Conservation (phyloP, 345 rosid species). For the Gossypium thurberi region DNA sequence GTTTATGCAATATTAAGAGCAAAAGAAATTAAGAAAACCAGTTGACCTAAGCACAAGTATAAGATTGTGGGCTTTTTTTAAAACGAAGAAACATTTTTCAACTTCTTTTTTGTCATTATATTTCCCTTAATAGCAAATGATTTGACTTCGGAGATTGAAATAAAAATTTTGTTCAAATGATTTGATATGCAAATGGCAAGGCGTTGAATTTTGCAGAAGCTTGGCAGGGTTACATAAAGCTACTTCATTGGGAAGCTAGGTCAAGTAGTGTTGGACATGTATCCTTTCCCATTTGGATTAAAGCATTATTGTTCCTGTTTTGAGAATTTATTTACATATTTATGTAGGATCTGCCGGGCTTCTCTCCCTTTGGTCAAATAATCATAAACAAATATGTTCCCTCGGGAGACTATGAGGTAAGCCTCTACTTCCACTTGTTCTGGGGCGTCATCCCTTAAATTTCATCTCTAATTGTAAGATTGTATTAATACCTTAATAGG, state of each 20-base stretch:
- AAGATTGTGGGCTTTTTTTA: conserved; percentile 3
- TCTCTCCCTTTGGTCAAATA: neutral
- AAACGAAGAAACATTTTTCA: neutral
- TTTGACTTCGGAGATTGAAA: neutral
- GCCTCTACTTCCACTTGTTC: neutral
- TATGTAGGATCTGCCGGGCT: no score
- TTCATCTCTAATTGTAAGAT: no score
- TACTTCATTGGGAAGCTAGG: neutral
- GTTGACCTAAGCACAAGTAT: conserved; percentile 12
- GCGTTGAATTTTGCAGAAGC: neutral
- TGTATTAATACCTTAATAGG: no score
- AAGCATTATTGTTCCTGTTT: conserved; percentile 4
- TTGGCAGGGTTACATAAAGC: neutral
- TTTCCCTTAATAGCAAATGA: neutral
- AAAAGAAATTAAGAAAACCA: neutral
- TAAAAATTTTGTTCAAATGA: neutral
- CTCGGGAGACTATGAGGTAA: neutral
- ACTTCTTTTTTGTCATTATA: neutral
- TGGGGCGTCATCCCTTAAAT: neutral
- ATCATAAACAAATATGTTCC: neutral
- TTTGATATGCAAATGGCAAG: conserved; percentile 6
- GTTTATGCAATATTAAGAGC: neutral
- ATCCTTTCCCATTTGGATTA: neutral
- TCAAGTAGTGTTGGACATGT: neutral
- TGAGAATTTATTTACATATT: neutral